Conservation (phyloP, 352 stramenopile species). For the Globisporangium carolinianum region DNA sequence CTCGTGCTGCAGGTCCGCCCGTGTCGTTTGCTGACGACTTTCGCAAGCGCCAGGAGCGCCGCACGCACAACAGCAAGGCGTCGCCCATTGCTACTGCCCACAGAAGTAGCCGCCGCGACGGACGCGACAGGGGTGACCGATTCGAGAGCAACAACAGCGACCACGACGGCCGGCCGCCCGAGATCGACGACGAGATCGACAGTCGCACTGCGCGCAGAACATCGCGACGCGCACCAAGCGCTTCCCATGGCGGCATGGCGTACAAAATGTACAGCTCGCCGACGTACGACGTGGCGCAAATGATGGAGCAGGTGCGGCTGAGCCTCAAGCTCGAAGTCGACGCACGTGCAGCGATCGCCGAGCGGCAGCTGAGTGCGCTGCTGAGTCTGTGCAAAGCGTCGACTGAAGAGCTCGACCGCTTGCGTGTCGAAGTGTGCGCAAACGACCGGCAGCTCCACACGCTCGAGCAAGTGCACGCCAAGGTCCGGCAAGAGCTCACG, state of each 20-base stretch:
- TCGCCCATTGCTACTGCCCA: too few relatives aligned
- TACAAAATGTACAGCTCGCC: conserved; percentile 59
- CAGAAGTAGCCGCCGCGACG: not conserved
- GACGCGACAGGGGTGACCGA: not conserved
- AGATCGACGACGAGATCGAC: conserved; percentile 18
- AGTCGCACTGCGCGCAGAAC: conserved; percentile 3
- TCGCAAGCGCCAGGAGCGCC: conserved; percentile 36
- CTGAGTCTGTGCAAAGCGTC: conserved; percentile 67
- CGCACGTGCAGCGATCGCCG: conserved; percentile 59
- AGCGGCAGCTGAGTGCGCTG: conserved; percentile 70
- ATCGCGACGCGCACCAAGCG: not conserved
- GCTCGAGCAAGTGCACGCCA: conserved; percentile 66
- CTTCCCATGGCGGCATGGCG: conserved; percentile 2
- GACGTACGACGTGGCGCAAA: conserved; percentile 71
- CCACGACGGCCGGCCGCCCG: conserved; percentile 9
- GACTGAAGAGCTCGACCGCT: conserved; percentile 63
- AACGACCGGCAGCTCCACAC: conserved; percentile 71
- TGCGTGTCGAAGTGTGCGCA: conserved; percentile 63
- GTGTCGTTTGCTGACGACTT: conserved; percentile 43
- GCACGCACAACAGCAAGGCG: conserved; percentile 17
- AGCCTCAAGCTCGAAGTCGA: conserved; percentile 83
- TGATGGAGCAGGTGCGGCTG: conserved; percentile 81
- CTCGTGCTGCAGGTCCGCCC: conserved; percentile 4
- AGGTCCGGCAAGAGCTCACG: conserved; percentile 71
- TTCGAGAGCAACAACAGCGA: conserved; percentile 15